Evolutionary conservation across 352 stramenopile genomes (phyloP), one percentile per base, ranked within the genome.

Genomic region (Pythium coloratum): DNA sequence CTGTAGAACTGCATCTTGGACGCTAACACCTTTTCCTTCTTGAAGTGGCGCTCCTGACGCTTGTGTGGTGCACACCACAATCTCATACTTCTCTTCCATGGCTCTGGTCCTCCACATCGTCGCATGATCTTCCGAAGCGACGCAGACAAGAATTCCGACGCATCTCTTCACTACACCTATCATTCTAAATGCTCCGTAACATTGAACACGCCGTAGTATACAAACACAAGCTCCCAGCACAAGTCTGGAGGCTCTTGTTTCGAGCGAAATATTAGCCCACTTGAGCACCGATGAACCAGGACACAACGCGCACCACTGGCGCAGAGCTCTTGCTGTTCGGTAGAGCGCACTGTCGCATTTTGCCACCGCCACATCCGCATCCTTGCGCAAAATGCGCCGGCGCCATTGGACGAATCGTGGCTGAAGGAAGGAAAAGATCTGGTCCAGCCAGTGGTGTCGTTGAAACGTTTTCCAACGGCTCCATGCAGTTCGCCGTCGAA

Each of bases 1-100:
- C 67, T 60, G 59, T 90, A 90, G 73, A 90, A 87, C 56, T 87
- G 78, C 83, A 92, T 92, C n/a, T 38, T 55, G 32, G 10, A 10
- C 50, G 20, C 24, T 14, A 16, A 12, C 12, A 24, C 20, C 20
- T 24, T 24, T 24, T 44, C 36, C 12, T 4, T 16, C 7, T 53
- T 53, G n/a, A 53, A 36, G 9, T 14, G 49, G 12, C 26, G 49
- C 49, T 24, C 3, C 28, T 51, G 44, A 6, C 4, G 26, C 20
- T 14, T 34, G 26, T 55, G 49, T 55, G 49, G 49, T 33, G 24
- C 49, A 55, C 49, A 55, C 46, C 46, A 53, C 46, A n/a, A 3
- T 53, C 46, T 28, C 46, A 50, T 13, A 5, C n/a, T 10, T 53
- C 7, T 53, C 46, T 18, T 6, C 6, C 46, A 53, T 30, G 46